Evolutionary conservation across 208 protist species (phyloP).

Genomic region (Crithidia sp.): DNA sequence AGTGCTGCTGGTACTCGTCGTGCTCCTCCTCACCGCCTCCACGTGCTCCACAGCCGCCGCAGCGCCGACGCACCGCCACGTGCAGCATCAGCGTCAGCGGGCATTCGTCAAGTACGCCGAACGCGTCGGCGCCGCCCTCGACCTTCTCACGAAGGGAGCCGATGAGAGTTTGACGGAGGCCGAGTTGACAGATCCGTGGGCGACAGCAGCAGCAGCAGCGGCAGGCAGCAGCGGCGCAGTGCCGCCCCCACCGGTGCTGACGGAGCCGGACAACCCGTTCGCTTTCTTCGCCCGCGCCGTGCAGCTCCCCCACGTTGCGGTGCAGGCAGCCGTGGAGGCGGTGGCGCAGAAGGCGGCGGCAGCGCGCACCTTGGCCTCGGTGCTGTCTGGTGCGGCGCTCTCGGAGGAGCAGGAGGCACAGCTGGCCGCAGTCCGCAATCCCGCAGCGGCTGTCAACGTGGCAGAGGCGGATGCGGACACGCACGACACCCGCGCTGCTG

Average conservation of each 20-base stretch:
- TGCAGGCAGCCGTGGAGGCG: conserved; percentile 1
- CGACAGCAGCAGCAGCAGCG: no score
- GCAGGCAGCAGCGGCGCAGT: no score
- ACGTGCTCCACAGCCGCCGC: background rate
- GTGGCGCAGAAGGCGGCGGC: conserved; percentile 1
- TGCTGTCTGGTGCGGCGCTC: conserved; percentile 13
- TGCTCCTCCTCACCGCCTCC: background rate
- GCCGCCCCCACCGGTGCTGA: no score
- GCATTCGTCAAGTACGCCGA: conserved; percentile 29
- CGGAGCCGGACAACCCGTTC: background rate
- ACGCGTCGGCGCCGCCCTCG: conserved; percentile 30
- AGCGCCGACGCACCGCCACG: background rate
- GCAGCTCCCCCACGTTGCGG: conserved; percentile 14
- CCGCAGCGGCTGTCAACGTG: background rate
- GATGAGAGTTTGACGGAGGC: background rate
- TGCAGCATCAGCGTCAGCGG: conserved; percentile 17
- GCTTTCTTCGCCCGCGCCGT: conserved; percentile 1
- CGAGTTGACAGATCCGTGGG: background rate
- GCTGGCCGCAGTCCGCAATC: background rate
- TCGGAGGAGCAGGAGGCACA: conserved; percentile 5
- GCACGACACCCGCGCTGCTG: no score
- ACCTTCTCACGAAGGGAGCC: conserved; percentile 6
- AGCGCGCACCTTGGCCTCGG: conserved; percentile 9
- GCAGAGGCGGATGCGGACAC: no score
- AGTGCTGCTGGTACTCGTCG: conserved; percentile 4